Base-by-base conservation (phyloP, 73 alveolate genomes). In the Effrenium voratum region DNA sequence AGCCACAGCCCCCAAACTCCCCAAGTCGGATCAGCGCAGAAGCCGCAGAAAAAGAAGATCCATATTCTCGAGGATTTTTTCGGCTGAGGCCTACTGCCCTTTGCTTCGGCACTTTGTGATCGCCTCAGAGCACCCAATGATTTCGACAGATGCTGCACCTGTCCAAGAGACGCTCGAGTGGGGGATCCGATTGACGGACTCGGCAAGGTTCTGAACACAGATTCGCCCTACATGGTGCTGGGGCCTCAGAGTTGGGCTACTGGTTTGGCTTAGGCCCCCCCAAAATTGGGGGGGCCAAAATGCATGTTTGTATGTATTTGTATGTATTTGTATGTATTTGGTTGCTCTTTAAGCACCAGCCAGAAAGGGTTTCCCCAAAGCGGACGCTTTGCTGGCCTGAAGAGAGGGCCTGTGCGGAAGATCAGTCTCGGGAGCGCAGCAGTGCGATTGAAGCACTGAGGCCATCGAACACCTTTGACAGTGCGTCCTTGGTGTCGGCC, bases 71-170 rank as follows among this genome's bases (percentile, higher is more conserved):
- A 19, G 63, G 63, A 52, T 52, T 52, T 19, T 72, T 72, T 5
- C 10, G 77, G 26, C 77, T 50, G 75, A 82, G 97, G 97, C 97
- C 2, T 90, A 66, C 43, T 90, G 97, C 86, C 97, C 97, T 32
- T 41, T 90, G 13, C 46, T 90, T 28, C 97, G 97, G 10, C 87
- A 90, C 75, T 90, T 90, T 43, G 97, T 34, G 30, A 13, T 3
- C 5, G 93, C 52, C 55, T 36, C 26, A 45, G 45, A 5, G 84
- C 84, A n/a, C n/a, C n/a, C n/a, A n/a, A n/a, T n/a, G n/a, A n/a
- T n/a, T n/a, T n/a, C n/a, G n/a, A n/a, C n/a, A n/a, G n/a, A n/a
- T n/a, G n/a, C n/a, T n/a, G n/a, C n/a, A n/a, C n/a, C n/a, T n/a
- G n/a, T n/a, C n/a, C n/a, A n/a, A n/a, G n/a, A n/a, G n/a, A n/a